Evolutionary conservation across 2,329 filamentous ascomycete species (phyloP).

Genomic region (Zymoseptoria pseudotritici): DNA sequence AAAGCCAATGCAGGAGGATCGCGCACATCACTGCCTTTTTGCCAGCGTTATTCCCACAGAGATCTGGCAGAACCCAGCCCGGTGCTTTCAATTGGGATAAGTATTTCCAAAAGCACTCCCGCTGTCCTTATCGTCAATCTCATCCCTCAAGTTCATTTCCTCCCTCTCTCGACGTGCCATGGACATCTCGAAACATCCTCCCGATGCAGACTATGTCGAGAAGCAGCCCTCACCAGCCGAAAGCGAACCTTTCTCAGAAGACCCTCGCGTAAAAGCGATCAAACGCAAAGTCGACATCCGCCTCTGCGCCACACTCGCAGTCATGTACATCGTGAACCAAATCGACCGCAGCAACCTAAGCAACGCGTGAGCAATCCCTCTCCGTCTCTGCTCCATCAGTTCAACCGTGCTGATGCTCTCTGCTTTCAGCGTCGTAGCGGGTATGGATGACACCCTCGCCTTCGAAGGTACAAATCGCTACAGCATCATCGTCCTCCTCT

Average conservation of each 20-base stretch:
- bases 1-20: too few relatives aligned
- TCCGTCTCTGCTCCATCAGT: not conserved
- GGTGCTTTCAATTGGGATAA: too few relatives aligned
- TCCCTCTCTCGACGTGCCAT: not conserved
- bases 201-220: not conserved
- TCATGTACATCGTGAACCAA: slow-evolving; percentile 8
- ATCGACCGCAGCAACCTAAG: slow-evolving; percentile 7
- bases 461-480: slow-evolving; percentile 3
- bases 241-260: not conserved
- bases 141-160: too few relatives aligned
- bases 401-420: not conserved
- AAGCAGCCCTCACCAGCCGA: not conserved
- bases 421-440: not conserved
- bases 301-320: slow-evolving; percentile 1
- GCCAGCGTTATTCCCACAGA: too few relatives aligned
- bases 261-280: slow-evolving; percentile 6
- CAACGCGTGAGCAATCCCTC: slow-evolving; percentile 1
- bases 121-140: too few relatives aligned
- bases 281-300: slow-evolving; percentile 6
- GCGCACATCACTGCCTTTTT: too few relatives aligned
- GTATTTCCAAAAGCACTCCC: too few relatives aligned
- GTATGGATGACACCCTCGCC: slow-evolving; percentile 4
- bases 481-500: slow-evolving; percentile 4
- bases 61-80: too few relatives aligned
- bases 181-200: not conserved